A percentile compares a stretch with the other conserved stretches of the same genome.
Evolutionary conservation across 73 alveolate species (phyloP).

Genomic region (Uronychia binucleata): DNA sequence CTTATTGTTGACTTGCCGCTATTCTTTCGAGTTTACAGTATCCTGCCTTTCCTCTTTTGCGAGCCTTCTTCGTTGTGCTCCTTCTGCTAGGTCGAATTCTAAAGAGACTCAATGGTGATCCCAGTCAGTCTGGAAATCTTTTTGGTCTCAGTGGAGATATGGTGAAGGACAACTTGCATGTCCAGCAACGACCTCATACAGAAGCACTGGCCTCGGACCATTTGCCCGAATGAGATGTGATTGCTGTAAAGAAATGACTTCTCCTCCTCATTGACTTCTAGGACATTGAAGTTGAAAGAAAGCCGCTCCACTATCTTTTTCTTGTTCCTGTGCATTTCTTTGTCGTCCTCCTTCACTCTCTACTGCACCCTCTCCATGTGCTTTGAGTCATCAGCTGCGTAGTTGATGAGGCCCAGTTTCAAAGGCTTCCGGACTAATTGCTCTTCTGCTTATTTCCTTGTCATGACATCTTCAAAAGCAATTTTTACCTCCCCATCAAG

Average conservation of each 20-base stretch:
- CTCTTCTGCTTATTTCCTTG: constrained; percentile 9
- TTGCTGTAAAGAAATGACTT: neutral
- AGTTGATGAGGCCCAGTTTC: neutral
- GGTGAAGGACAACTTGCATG: neutral
- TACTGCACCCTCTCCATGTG: neutral
- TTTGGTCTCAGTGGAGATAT: neutral
- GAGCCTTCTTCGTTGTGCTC: too few species aligned
- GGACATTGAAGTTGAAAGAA: neutral
- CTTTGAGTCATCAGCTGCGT: neutral
- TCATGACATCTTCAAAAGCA: constrained; percentile 14
- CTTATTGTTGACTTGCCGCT: neutral
- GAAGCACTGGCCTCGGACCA: neutral
- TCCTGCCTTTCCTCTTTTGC: too few species aligned
- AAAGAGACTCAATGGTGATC: neutral
- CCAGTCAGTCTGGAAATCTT: neutral
- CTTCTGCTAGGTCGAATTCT: neutral
- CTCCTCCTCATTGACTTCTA: neutral
- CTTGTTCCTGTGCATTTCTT: neutral
- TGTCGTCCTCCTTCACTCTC: neutral
- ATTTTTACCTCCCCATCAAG: constrained; percentile 48
- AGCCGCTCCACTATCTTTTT: neutral
- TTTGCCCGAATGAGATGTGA: neutral
- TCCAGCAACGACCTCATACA: neutral
- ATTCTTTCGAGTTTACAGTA: too few species aligned
- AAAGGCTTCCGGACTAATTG: neutral